Conservation (phyloP, 2,329 filamentous ascomycete species). For the Fusarium sp. region DNA sequence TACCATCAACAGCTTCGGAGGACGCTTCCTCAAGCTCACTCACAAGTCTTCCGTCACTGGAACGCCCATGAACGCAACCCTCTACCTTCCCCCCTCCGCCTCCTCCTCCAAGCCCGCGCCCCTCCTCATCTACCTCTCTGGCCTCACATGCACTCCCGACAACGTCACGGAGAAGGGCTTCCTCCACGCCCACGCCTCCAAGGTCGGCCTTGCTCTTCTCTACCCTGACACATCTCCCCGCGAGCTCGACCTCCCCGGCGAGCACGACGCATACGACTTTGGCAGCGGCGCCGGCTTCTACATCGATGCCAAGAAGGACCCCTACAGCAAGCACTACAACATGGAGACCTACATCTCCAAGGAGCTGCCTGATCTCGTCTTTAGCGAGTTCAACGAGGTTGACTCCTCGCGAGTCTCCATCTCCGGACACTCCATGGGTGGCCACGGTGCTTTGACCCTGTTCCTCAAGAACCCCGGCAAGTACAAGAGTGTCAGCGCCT, state of each 20-base stretch:
- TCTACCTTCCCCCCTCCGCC: conserved; percentile 85
- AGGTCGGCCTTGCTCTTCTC: conserved; percentile 87
- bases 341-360: conserved; percentile 95
- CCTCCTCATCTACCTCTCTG: conserved; percentile 91
- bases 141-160: conserved; percentile 93
- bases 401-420: conserved; percentile 79
- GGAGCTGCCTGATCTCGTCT: conserved; percentile 84
- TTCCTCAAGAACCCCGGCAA: conserved; percentile 90
- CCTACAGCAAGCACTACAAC: conserved; percentile 81
- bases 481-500: conserved; percentile 90
- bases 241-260: conserved; percentile 80
- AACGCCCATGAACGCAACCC: conserved; percentile 91
- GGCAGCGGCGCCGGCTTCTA: conserved; percentile 95
- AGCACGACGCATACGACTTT: conserved; percentile 92
- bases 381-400: conserved; percentile 73
- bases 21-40: conserved; percentile 91
- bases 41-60: conserved; percentile 81
- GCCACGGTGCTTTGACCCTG: conserved; percentile 91
- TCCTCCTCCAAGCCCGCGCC: conserved; percentile 67
- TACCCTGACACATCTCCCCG: conserved; percentile 96
- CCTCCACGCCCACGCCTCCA: conserved; percentile 83
- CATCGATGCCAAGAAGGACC: conserved; percentile 80
- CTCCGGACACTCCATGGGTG: conserved; percentile 96
- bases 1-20: conserved; percentile 90
- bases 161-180: conserved; percentile 86